Percentiles rank a stretch among this genome's conserved stretches.
phyloP scores from a whole-genome alignment of 768 basidiomycete genomes.

The Xerocomellus intermedius region DNA sequence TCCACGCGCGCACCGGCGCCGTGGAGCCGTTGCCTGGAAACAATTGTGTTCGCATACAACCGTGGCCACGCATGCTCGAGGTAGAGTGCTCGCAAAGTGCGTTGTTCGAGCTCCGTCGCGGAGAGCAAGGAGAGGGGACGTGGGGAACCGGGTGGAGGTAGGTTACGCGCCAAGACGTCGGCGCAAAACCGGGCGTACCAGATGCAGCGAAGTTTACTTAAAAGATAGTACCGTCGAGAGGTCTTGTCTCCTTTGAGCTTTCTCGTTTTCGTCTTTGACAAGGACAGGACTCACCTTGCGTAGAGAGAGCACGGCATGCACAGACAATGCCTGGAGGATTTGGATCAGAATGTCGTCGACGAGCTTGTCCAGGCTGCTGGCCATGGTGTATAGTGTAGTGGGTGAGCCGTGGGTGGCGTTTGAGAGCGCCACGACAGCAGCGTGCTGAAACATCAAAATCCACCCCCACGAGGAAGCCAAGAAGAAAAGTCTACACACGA shows the following conservation, averaged over 20 bases:
- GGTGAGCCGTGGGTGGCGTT: background rate
- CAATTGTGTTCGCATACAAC: constrained; percentile 12
- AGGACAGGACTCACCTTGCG: constrained; percentile 19
- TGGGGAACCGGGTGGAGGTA: constrained; percentile 21
- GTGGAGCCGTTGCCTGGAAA: background rate
- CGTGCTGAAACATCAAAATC: background rate
- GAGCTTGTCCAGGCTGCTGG: constrained; percentile 21
- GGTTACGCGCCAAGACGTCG: constrained; percentile 20
- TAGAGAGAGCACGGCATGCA: constrained; percentile 18
- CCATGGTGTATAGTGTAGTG: background rate
- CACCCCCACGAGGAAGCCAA: background rate
- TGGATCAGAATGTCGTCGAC: constrained; percentile 29
- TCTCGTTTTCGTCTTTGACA: background rate
- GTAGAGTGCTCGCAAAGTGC: constrained; percentile 27
- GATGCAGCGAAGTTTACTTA: constrained; percentile 25
- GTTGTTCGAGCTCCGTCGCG: constrained; percentile 25
- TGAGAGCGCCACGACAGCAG: constrained; percentile 3
- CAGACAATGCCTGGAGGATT: constrained; percentile 15
- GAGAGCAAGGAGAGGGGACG: constrained; percentile 13
- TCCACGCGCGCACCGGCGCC: constrained; percentile 12
- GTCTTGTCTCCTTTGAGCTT: constrained; percentile 17
- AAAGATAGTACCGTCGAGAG: constrained; percentile 27
- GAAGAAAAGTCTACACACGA: background rate
- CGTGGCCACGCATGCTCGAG: constrained; percentile 25
- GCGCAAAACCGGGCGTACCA: constrained; percentile 24